Base-by-base conservation (phyloP, 108 stramenopile genomes). In the Skeletonema potamos region DNA sequence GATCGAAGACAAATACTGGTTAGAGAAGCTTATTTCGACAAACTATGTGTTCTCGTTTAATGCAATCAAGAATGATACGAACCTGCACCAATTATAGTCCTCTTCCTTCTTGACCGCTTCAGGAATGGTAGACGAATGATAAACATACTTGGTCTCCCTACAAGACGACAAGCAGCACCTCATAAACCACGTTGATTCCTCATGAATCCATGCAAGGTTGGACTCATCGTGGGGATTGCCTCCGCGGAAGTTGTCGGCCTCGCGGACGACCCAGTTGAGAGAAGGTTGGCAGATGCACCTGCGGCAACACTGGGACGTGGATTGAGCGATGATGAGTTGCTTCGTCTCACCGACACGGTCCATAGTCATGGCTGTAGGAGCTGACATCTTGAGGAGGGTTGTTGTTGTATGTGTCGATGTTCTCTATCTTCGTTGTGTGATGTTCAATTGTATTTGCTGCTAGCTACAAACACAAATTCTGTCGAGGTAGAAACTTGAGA, bases 241-340 rank as follows among this genome's bases (percentile, higher is more conserved):
- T 37, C 66, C 72, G 12, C 7, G 4, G 30, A 73, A 73, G 66
- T 58, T 72, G 12, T 73, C 37, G 12, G 64, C 58, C 46, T 73
- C 72, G 10, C 27, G 41, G n/a, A 79, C 28, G 20, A 65, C 72
- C 65, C 71, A 79, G 33, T 79, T 79, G 28, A 79, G 66, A 8
- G 66, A 68, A 4, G 72, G 72, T 28, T 79, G 72, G 44, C 55
- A 60, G 66, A 64, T 60, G 4, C 33, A 37, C 12, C 0, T 1
- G 13, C 78, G 65, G 57, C 70, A 79, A 26, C 65, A 79, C 55
- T 73, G 78, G 0, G 73, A 74, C 0, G 72, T 79, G 1, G 78
- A 67, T 73, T 79, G 78, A 20, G 73, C 65, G 11, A 79, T 15
- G 26, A 74, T 68, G 20, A 79, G 13, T 24, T 58, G 46, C 15